Percentiles rank a stretch among this genome's conserved stretches.
Conservation (phyloP, 352 stramenopile genomes). For the Aphanomyces euteiches region DNA sequence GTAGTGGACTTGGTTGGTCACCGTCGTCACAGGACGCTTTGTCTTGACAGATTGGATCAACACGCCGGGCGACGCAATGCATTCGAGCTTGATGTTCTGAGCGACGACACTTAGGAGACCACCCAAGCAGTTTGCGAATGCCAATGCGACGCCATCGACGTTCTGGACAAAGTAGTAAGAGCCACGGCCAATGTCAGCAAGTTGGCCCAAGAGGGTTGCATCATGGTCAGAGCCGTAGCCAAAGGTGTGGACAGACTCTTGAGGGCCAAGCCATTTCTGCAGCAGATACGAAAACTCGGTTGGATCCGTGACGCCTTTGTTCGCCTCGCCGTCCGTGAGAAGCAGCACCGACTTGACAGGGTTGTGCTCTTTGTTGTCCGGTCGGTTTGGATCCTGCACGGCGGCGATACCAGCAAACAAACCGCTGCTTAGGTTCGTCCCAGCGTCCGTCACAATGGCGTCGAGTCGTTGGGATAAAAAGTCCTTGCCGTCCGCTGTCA, state of each 20-base stretch:
- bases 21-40: not conserved
- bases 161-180: slow-evolving; percentile 42
- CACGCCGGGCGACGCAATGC: slow-evolving; percentile 34
- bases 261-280: no score
- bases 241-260: slow-evolving; percentile 42
- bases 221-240: slow-evolving; percentile 53
- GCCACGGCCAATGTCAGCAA: slow-evolving; percentile 39
- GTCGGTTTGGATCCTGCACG: not conserved
- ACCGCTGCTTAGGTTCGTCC: slow-evolving; percentile 46
- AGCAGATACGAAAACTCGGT: no score
- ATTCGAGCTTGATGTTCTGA: slow-evolving; percentile 45
- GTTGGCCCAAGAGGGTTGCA: slow-evolving; percentile 36
- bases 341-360: slow-evolving; percentile 47
- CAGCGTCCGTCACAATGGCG: slow-evolving; percentile 36
- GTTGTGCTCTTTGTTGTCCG: slow-evolving; percentile 30
- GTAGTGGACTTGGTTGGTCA: not conserved
- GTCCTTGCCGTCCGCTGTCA: slow-evolving; percentile 24
- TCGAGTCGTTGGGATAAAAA: slow-evolving; percentile 33
- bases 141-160: slow-evolving; percentile 27
- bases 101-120: slow-evolving; percentile 53
- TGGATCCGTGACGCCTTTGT: slow-evolving; percentile 37
- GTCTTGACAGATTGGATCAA: slow-evolving; percentile 7
- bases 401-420: slow-evolving; percentile 35
- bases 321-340: slow-evolving; percentile 55
- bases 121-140: slow-evolving; percentile 58